These are phyloP conservation scores for Coleophoma cylindrospora DNA, from an alignment of 2,329 filamentous ascomycete species.

Conservation along the genomic window DNA sequence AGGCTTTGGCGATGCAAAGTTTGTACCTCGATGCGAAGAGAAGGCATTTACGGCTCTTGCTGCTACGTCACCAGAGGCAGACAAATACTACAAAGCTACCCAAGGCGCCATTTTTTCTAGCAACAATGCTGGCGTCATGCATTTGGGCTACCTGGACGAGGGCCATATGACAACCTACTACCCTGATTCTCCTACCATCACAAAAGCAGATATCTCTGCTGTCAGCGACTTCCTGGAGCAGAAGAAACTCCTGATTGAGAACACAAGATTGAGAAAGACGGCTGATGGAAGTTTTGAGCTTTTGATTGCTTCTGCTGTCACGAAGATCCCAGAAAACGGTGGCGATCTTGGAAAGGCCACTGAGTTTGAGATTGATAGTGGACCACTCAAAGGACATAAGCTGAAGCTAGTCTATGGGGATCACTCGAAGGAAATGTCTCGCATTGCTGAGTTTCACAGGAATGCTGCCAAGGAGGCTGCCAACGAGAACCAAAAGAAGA, in stretches of 20 bases:
- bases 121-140: slow-evolving; percentile 59
- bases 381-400: slow-evolving; percentile 59
- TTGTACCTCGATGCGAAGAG: slow-evolving; percentile 66
- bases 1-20: slow-evolving; percentile 81
- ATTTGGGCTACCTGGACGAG: slow-evolving; percentile 69
- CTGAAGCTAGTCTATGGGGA: slow-evolving; percentile 73
- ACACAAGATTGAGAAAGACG: slow-evolving; percentile 69
- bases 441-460: slow-evolving; percentile 61
- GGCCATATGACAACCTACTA: slow-evolving; percentile 82
- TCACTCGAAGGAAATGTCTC: slow-evolving; percentile 65
- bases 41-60: slow-evolving; percentile 62
- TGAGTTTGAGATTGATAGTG: slow-evolving; percentile 54
- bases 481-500: slow-evolving; percentile 69
- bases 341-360: slow-evolving; percentile 65
- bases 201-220: slow-evolving; percentile 67
- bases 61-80: slow-evolving; percentile 51
- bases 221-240: slow-evolving; percentile 69
- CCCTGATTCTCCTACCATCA: slow-evolving; percentile 69
- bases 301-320: slow-evolving; percentile 65
- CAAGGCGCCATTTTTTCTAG: slow-evolving; percentile 69
- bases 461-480: slow-evolving; percentile 64
- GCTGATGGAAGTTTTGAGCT: slow-evolving; percentile 62
- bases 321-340: slow-evolving; percentile 52
- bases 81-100: slow-evolving; percentile 61
- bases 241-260: slow-evolving; percentile 68